Evolutionary conservation across 2,329 filamentous ascomycete species (phyloP), one percentile per base, ranked within the genome.

Genomic region (Aphanocladium album): DNA sequence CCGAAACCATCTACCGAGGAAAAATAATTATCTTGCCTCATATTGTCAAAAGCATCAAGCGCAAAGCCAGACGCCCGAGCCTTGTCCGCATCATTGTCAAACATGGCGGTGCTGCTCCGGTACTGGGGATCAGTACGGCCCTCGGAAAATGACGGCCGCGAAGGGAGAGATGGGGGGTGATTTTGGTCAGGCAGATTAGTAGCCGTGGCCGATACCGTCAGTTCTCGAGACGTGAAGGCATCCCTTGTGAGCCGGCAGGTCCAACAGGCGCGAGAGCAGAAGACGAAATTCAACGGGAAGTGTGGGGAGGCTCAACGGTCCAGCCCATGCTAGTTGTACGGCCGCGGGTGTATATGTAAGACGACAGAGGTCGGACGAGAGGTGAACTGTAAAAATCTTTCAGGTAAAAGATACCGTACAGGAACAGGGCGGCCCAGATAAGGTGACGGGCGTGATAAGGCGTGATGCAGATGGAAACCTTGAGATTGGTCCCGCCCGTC

Each of bases 191-290:
- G 58, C 58, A 25, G 41, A 21, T 27, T 43, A 30, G 16, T 54
- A 49, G 58, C 58, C 58, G 41, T 54, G 49, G 58, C 58, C 25
- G 51, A 46, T 60, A 49, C 51, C 33, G 50, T 55, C 17, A 60
- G 9, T 60, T 55, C 12, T 60, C 51, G 23, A 41, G 33, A 43
- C 43, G 33, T 49, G 23, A 55, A 60, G 50, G 50, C 58, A 60
- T 60, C 43, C 53, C 58, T 60, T 41, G 51, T 17, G 39, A 41
- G 45, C 21, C 43, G 41, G 37, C 43, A 17, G 25, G 30, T n/a
- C 51, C 37, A 50, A 43, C 33, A 49, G 6, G 21, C n/a, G 45
- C 19, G 19, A 53, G 57, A 46, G 19, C 41, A 53, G 21, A 52
- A 30, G 19, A 23, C 17, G 30, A 27, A 33, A 35, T 27, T 59